A percentile compares a stretch with the other conserved stretches of the same genome.
Evolutionary conservation across 2,329 filamentous ascomycete genomes (phyloP).

Genomic region (Colletotrichum sp.): DNA sequence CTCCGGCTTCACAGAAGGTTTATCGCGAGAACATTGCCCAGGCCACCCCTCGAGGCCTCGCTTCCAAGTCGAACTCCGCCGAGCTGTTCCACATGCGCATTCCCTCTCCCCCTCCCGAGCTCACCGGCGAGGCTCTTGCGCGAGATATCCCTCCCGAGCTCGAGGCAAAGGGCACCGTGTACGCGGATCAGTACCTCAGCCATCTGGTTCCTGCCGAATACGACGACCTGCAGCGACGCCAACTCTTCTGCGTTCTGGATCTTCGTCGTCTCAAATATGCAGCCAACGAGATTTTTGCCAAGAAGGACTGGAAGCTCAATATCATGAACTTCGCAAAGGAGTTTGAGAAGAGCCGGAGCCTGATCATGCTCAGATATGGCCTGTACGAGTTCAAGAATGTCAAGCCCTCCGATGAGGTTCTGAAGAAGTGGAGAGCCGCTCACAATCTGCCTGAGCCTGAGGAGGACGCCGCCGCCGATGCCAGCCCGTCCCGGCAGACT

Average conservation of each 20-base stretch:
- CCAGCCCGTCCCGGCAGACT: conserved; percentile 35
- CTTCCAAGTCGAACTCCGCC: conserved; percentile 51
- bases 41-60: conserved; percentile 53
- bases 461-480: conserved; percentile 41
- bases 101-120: conserved; percentile 58
- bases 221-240: conserved; percentile 63
- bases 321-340: conserved; percentile 68
- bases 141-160: conserved; percentile 59
- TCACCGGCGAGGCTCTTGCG: conserved; percentile 60
- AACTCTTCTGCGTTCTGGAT: conserved; percentile 69
- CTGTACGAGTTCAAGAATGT: conserved; percentile 69
- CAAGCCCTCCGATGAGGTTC: conserved; percentile 61
- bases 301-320: conserved; percentile 68
- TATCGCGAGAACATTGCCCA: conserved; percentile 52
- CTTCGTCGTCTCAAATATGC: conserved; percentile 66
- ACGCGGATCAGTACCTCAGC: conserved; percentile 63
- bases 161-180: conserved; percentile 58
- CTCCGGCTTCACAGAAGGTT: conserved; percentile 46
- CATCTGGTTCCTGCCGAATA: conserved; percentile 63
- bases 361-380: conserved; percentile 66
- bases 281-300: conserved; percentile 63
- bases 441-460: conserved; percentile 58
- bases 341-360: conserved; percentile 66
- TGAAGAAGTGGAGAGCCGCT: conserved; percentile 63
- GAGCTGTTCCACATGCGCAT: conserved; percentile 66